These are phyloP conservation scores for Ananas comosus DNA, from an alignment of 176 grass and related monocot species.

Conservation along the genomic window DNA sequence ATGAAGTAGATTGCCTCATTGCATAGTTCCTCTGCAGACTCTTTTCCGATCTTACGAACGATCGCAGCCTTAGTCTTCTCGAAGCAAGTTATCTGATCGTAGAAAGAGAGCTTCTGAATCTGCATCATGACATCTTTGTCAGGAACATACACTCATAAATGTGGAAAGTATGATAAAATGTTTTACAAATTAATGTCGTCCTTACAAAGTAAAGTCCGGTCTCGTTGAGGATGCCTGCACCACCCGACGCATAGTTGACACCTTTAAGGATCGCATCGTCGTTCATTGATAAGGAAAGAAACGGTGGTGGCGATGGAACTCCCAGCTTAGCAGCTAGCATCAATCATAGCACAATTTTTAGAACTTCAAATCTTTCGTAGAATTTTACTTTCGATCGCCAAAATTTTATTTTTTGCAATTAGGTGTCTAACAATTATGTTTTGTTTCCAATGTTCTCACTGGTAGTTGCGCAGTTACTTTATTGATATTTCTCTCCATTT, in stretches of 20 bases:
- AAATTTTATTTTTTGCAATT: no score
- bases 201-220: constrained; percentile 97
- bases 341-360: not conserved
- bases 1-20: constrained; percentile 73
- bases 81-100: constrained; percentile 71
- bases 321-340: constrained; percentile 75
- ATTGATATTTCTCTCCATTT: no score
- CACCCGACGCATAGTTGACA: constrained; percentile 87
- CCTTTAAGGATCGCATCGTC: constrained; percentile 60
- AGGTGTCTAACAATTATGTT: no score
- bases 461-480: no score
- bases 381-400: no score
- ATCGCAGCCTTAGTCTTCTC: constrained; percentile 58
- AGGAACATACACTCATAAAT: not conserved
- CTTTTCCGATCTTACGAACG: constrained; percentile 51
- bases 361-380: not conserved
- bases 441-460: no score
- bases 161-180: not conserved
- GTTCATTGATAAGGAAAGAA: constrained; percentile 69
- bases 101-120: constrained; percentile 90
- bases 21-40: constrained; percentile 45
- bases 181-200: not conserved
- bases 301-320: constrained; percentile 46
- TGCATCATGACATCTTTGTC: constrained; percentile 15
- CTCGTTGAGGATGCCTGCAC: constrained; percentile 82